These are phyloP conservation scores for Microcyclosporella mali DNA, from an alignment of 2,329 filamentous ascomycete species.

Conservation along the genomic window DNA sequence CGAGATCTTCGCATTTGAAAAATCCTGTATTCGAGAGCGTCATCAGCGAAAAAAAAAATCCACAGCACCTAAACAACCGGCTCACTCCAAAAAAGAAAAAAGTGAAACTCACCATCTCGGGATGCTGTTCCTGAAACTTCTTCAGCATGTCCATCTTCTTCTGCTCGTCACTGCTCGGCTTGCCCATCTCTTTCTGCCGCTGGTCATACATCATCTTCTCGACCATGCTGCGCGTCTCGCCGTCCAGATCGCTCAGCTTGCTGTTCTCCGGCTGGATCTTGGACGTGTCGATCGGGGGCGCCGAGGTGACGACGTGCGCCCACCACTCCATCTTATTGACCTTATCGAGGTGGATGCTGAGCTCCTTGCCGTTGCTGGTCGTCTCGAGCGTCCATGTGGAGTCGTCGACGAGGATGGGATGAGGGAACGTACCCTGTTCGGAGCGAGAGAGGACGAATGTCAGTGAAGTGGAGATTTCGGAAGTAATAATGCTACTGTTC, in stretches of 20 bases:
- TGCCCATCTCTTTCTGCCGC: slow-evolving; percentile 86
- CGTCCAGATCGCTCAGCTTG: slow-evolving; percentile 86
- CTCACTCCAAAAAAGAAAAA: no score
- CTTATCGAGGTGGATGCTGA: slow-evolving; percentile 90
- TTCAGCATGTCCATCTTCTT: slow-evolving; percentile 89
- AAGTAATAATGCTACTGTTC: no score
- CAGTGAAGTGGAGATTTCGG: slow-evolving; percentile 10
- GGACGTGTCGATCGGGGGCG: slow-evolving; percentile 87
- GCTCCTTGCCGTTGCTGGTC: slow-evolving; percentile 60
- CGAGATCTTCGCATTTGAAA: slow-evolving; percentile 56
- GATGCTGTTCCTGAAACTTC: slow-evolving; percentile 80
- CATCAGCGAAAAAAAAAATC: no score
- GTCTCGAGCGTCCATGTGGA: slow-evolving; percentile 88
- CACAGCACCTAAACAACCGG: no score
- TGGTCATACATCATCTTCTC: slow-evolving; percentile 99
- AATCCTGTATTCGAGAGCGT: slow-evolving; percentile 36
- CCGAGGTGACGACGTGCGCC: slow-evolving; percentile 79
- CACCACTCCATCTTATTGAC: slow-evolving; percentile 98
- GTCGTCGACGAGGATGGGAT: slow-evolving; percentile 74
- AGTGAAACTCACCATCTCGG: slow-evolving; percentile 52
- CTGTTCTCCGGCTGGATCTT: slow-evolving; percentile 93
- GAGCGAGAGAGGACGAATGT: neutral
- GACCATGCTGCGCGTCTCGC: slow-evolving; percentile 92
- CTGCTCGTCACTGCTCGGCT: slow-evolving; percentile 87
- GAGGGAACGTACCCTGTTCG: slow-evolving; percentile 71